These are phyloP conservation scores for Pythium oligandrum DNA, from an alignment of 352 stramenopile genomes.

Conservation along the genomic window DNA sequence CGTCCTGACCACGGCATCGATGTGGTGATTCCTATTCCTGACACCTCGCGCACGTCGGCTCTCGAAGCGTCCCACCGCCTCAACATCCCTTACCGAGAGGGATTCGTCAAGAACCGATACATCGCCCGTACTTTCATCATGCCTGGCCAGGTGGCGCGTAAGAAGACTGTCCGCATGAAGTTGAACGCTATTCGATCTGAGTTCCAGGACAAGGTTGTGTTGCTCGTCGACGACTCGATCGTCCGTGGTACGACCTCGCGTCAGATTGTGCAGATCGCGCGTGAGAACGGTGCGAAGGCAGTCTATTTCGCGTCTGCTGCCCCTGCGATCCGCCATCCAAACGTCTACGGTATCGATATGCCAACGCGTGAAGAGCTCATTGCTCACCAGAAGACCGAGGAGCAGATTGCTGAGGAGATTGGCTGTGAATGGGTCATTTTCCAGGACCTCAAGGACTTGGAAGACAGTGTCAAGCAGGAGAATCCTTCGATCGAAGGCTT, in stretches of 20 bases:
- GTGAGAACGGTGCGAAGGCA: constrained; percentile 95
- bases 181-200: constrained; percentile 95
- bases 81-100: constrained; percentile 94
- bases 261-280: constrained; percentile 98
- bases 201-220: constrained; percentile 93
- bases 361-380: constrained; percentile 97
- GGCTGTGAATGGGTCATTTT: constrained; percentile 96
- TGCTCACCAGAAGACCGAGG: constrained; percentile 92
- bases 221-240: constrained; percentile 99
- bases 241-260: constrained; percentile 97
- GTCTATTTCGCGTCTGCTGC: constrained; percentile 96
- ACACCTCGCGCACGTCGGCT: constrained; percentile 96
- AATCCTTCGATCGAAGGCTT: constrained; percentile 76
- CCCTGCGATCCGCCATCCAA: constrained; percentile 97
- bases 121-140: constrained; percentile 99
- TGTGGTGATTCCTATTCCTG: constrained; percentile 98
- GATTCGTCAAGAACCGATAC: constrained; percentile 99
- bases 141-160: constrained; percentile 93
- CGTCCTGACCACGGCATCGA: constrained; percentile 95
- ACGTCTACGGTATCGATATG: constrained; percentile 99
- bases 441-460: constrained; percentile 90
- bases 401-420: constrained; percentile 93
- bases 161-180: constrained; percentile 98
- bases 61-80: constrained; percentile 87
- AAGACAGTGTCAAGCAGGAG: constrained; percentile 81